Percentiles rank a stretch among this genome's conserved stretches.
phyloP scores from a whole-genome alignment of 352 stramenopile species.

The Phytophthora litchii region DNA sequence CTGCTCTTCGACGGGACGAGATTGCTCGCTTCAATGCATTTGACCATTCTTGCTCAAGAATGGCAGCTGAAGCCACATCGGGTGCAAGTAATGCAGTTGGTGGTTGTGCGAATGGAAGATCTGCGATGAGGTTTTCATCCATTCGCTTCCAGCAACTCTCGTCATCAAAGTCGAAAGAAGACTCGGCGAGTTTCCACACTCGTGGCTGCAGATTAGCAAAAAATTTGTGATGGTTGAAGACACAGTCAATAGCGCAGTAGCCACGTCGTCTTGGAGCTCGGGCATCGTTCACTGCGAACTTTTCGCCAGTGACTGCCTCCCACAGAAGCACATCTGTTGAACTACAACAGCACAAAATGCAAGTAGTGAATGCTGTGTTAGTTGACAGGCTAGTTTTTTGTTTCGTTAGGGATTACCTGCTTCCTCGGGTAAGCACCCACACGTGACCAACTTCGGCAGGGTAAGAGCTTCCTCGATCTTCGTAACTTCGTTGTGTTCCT shows the following conservation, averaged over 20 bases:
- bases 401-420: constrained; percentile 14
- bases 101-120: constrained; percentile 45
- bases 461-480: constrained; percentile 10
- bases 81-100: constrained; percentile 39
- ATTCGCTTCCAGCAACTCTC: constrained; percentile 67
- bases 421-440: constrained; percentile 76
- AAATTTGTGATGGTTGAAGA: constrained; percentile 79
- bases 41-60: constrained; percentile 59
- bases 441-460: constrained; percentile 64
- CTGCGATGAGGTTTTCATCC: constrained; percentile 50
- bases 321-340: constrained; percentile 57
- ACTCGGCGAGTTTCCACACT: constrained; percentile 45
- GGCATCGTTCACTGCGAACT: constrained; percentile 37
- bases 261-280: constrained; percentile 27
- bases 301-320: constrained; percentile 76
- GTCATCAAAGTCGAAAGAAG: constrained; percentile 67
- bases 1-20: constrained; percentile 41
- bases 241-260: constrained; percentile 82
- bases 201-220: constrained; percentile 80
- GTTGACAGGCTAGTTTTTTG: not conserved
- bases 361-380: not conserved
- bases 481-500: constrained; percentile 18
- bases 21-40: constrained; percentile 45
- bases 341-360: constrained; percentile 17
- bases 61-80: constrained; percentile 29